phyloP scores from a whole-genome alignment of 2,329 filamentous ascomycete species.

The Trichoderma polysporum region DNA sequence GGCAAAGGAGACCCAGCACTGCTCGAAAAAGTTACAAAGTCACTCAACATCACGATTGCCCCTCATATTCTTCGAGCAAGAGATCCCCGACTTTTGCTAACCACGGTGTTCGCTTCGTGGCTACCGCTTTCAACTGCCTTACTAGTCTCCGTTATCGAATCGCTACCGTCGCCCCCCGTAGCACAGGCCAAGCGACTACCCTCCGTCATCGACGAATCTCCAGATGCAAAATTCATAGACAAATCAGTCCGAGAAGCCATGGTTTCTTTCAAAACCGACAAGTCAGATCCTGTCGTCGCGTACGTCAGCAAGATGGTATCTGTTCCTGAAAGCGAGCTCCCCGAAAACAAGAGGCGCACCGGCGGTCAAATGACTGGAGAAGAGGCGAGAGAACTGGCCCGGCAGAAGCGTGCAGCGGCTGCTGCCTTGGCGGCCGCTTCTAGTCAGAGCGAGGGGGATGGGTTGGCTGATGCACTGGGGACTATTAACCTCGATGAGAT shows the following conservation, averaged over 20 bases:
- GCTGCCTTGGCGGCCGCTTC: conserved; percentile 69
- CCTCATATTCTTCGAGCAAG: conserved; percentile 81
- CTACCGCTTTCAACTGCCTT: conserved; percentile 89
- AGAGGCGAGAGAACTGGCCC: conserved; percentile 83
- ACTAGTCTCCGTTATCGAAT: conserved; percentile 90
- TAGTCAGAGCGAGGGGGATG: conserved; percentile 50
- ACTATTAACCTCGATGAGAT: conserved; percentile 58
- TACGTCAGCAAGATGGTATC: conserved; percentile 99
- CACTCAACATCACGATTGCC: conserved; percentile 77
- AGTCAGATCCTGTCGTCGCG: conserved; percentile 77
- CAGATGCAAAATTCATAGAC: conserved; percentile 71
- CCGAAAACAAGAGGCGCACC: conserved; percentile 73
- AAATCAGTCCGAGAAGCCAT: conserved; percentile 74
- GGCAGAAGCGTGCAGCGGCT: conserved; percentile 86
- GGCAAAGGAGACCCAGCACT: conserved; percentile 79
- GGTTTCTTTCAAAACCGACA: conserved; percentile 70
- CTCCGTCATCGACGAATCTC: conserved; percentile 74
- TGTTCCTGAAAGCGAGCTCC: conserved; percentile 86
- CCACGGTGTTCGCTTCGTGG: conserved; percentile 85
- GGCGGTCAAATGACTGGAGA: conserved; percentile 79
- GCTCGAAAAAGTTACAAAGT: conserved; percentile 93
- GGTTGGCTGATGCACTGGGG: conserved; percentile 60
- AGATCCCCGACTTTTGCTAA: conserved; percentile 80
- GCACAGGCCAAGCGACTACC: conserved; percentile 82
- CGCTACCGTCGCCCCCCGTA: conserved; percentile 76